Percentiles rank a stretch among this genome's conserved stretches.
Evolutionary conservation across 306 rosid genomes (phyloP).

Genomic region (Vachellia pachyceras): DNA sequence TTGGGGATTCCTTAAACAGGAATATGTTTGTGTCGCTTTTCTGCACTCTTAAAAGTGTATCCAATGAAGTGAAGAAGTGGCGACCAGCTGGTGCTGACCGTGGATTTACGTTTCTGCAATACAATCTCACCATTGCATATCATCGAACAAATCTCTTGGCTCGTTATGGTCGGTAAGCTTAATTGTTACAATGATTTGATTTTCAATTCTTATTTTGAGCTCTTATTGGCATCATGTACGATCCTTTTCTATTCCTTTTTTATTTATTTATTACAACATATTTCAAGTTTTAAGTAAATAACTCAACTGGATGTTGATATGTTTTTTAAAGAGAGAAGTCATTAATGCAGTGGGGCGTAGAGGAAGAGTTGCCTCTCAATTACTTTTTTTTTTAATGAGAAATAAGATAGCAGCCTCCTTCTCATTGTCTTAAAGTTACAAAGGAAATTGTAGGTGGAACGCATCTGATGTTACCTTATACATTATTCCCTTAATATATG

Average conservation of each 20-base stretch:
- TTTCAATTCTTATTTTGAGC: not conserved
- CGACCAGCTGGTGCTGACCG: conserved; percentile 95
- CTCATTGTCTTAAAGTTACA: not conserved
- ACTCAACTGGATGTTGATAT: not conserved
- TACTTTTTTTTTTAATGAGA: not conserved
- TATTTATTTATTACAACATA: not conserved
- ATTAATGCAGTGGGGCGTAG: not conserved
- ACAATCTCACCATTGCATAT: conserved; percentile 87
- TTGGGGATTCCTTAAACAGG: conserved; percentile 92
- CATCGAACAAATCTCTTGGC: conserved; percentile 96
- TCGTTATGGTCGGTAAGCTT: conserved; percentile 85
- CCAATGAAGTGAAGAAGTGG: conserved; percentile 85
- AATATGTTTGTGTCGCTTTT: conserved; percentile 93
- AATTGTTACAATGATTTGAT: conserved; percentile 22
- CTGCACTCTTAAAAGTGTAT: conserved; percentile 68
- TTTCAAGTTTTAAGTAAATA: not conserved
- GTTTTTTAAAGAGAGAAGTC: not conserved
- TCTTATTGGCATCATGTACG: not conserved
- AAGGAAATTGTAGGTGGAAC: not conserved
- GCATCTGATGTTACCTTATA: not conserved
- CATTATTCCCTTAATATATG: not conserved
- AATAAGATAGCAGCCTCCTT: not conserved
- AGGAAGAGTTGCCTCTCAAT: not conserved
- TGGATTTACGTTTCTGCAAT: conserved; percentile 80
- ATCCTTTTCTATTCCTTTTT: not conserved